Evolutionary conservation across 495 filamentous ascomycete genomes (phyloP).

Genomic region (Penicillium cataractarum): DNA sequence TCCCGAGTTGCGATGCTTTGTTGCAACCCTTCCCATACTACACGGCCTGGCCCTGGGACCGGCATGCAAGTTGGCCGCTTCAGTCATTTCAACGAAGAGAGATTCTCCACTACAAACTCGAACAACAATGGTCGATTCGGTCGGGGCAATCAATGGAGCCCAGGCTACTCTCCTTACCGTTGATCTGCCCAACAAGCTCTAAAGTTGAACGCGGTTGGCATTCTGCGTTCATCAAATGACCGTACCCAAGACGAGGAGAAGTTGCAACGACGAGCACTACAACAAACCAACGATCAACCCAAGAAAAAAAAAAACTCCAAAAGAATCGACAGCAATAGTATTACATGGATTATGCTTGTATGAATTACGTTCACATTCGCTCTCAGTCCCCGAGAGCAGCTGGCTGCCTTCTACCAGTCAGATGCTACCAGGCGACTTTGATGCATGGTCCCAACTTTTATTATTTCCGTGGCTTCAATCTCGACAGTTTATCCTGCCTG

Average conservation of each 20-base stretch:
- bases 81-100: conserved; percentile 58
- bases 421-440: neutral
- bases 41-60: conserved; percentile 80
- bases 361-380: conserved; percentile 11
- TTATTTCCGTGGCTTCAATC: conserved; percentile 20
- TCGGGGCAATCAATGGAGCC: conserved; percentile 44
- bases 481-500: conserved; percentile 17
- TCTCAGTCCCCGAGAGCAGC: conserved; percentile 3
- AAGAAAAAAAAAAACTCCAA: conserved; percentile 1
- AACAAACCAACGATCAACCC: neutral
- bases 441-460: conserved; percentile 11
- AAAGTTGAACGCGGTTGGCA: neutral
- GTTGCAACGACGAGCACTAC: neutral
- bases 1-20: conserved; percentile 98
- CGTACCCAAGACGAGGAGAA: neutral
- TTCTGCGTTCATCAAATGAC: neutral
- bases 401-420: conserved; percentile 8
- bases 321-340: neutral
- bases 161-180: conserved; percentile 43
- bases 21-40: conserved; percentile 86
- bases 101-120: conserved; percentile 35
- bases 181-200: conserved; percentile 20
- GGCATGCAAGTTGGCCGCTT: conserved; percentile 64
- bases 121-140: conserved; percentile 37
- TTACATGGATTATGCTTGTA: conserved; percentile 7